These are phyloP conservation scores for Sparassis latifolia DNA, from an alignment of 1,284 basidiomycete species.

Conservation along the genomic window DNA sequence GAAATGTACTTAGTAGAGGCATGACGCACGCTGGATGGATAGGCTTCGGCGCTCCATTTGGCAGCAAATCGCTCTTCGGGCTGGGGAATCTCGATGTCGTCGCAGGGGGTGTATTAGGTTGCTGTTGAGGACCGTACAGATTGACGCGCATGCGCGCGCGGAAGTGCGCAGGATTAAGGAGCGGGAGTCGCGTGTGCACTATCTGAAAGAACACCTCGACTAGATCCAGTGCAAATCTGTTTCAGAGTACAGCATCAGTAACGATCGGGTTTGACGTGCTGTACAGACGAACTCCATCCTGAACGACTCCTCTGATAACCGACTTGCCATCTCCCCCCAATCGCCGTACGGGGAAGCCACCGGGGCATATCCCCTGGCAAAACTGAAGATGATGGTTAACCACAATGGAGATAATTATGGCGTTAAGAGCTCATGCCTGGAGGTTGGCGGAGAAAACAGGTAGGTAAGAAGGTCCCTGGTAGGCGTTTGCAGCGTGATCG, in stretches of 20 bases:
- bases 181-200: slow-evolving; percentile 76
- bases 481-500: slow-evolving; percentile 49
- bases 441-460: slow-evolving; percentile 65
- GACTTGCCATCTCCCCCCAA: slow-evolving; percentile 67
- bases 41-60: slow-evolving; percentile 12
- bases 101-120: too few relatives aligned
- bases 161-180: slow-evolving; percentile 74
- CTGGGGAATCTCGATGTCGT: too few relatives aligned
- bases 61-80: not conserved
- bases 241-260: too few relatives aligned
- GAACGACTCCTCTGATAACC: slow-evolving; percentile 63
- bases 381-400: not conserved
- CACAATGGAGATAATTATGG: not conserved
- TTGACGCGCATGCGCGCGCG: slow-evolving; percentile 60
- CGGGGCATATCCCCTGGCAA: slow-evolving; percentile 2
- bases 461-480: slow-evolving; percentile 60
- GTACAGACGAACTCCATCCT: slow-evolving; percentile 61
- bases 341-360: slow-evolving; percentile 23
- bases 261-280: too few relatives aligned
- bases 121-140: slow-evolving; percentile 4
- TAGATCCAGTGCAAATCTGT: slow-evolving; percentile 80
- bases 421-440: slow-evolving; percentile 33
- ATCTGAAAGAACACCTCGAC: slow-evolving; percentile 88
- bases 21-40: slow-evolving; percentile 19
- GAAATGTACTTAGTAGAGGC: not conserved